A percentile compares a stretch with the other conserved stretches of the same genome.
Evolutionary conservation across 164 flowering plant genomes (phyloP).

Genomic region (Macadamia integrifolia): DNA sequence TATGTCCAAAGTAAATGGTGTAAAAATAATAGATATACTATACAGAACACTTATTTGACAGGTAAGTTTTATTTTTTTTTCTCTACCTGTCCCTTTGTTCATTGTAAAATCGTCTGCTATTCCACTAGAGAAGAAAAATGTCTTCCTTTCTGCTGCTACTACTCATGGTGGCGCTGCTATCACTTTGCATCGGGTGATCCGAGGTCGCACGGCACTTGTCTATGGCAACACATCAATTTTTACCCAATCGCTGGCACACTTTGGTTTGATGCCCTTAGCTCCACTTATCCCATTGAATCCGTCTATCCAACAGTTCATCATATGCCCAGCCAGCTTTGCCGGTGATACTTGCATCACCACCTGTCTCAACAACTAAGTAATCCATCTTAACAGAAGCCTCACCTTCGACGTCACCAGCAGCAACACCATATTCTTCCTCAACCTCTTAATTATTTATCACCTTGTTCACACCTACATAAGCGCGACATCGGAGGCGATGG

Average conservation of each 20-base stretch:
- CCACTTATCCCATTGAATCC: slow-evolving; percentile 36
- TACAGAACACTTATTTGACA: too few relatives aligned
- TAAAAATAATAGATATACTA: too few relatives aligned
- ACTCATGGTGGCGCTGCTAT: too few relatives aligned
- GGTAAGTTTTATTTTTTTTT: too few relatives aligned
- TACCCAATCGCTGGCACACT: slow-evolving; percentile 40
- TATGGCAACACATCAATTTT: slow-evolving; percentile 39
- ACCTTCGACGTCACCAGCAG: slow-evolving; percentile 54
- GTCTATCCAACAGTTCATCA: slow-evolving; percentile 35
- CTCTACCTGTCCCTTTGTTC: too few relatives aligned
- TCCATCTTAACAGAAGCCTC: slow-evolving; percentile 34
- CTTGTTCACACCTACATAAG: slow-evolving; percentile 40
- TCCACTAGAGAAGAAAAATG: background rate
- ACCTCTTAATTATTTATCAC: slow-evolving; percentile 40
- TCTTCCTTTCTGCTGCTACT: background rate
- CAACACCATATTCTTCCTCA: slow-evolving; percentile 48
- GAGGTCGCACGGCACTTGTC: slow-evolving; percentile 9
- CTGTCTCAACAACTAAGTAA: slow-evolving; percentile 32
- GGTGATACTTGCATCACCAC: slow-evolving; percentile 39
- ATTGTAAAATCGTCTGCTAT: too few relatives aligned
- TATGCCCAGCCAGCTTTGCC: slow-evolving; percentile 33
- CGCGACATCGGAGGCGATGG: slow-evolving; percentile 12
- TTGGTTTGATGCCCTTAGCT: slow-evolving; percentile 25
- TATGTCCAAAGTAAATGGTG: too few relatives aligned
- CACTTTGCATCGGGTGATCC: background rate